These are phyloP conservation scores for Scheffersomyces lignicola DNA, from an alignment of 1,139 yeast species.

Conservation along the genomic window DNA sequence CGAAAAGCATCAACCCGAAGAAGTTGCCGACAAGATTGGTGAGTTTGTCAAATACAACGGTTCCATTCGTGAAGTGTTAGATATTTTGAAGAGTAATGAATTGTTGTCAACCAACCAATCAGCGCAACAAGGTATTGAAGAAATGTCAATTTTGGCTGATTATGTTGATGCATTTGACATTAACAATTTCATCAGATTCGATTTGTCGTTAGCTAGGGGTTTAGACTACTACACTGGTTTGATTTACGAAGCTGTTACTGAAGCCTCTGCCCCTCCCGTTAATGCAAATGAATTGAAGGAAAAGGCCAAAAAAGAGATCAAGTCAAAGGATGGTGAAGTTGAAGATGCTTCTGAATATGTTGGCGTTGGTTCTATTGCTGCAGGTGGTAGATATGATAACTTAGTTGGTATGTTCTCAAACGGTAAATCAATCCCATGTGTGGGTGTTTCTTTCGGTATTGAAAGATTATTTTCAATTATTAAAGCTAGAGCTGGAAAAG, in stretches of 20 bases:
- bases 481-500: constrained; percentile 65
- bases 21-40: constrained; percentile 90
- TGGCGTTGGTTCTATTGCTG: constrained; percentile 97
- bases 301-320: constrained; percentile 37
- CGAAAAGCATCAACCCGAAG: constrained; percentile 87
- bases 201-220: constrained; percentile 94
- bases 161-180: constrained; percentile 82
- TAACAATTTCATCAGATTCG: constrained; percentile 68
- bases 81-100: constrained; percentile 55
- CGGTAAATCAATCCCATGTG: constrained; percentile 94
- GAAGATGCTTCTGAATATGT: constrained; percentile 96
- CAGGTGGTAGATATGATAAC: constrained; percentile 97
- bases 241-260: constrained; percentile 93
- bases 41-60: constrained; percentile 87
- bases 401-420: constrained; percentile 95
- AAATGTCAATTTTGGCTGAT: constrained; percentile 71
- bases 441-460: constrained; percentile 94
- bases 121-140: constrained; percentile 79
- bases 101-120: constrained; percentile 60
- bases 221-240: constrained; percentile 96
- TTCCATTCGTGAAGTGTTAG: constrained; percentile 65
- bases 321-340: constrained; percentile 35
- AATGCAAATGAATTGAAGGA: constrained; percentile 68
- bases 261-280: constrained; percentile 90
- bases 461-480: constrained; percentile 90